Conservation (phyloP, 2,329 filamentous ascomycete species). For the Pseudogymnoascus sp. region DNA sequence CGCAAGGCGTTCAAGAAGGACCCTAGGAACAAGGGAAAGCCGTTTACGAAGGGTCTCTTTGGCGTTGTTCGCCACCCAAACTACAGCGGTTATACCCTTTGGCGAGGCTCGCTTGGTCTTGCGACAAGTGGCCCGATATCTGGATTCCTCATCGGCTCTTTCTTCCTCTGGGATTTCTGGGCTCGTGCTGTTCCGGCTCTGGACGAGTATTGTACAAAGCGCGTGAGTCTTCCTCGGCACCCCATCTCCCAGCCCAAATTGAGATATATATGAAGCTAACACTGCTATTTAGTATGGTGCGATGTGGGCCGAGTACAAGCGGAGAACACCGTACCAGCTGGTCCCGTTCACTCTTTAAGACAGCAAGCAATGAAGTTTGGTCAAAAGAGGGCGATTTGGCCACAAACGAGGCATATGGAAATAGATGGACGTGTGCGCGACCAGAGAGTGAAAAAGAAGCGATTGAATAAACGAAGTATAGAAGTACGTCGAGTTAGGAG, state of each 20-base stretch:
- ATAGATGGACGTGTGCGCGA: no score
- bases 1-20: constrained; percentile 44
- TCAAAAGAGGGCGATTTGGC: no score
- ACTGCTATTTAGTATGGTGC: constrained; percentile 31
- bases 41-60: constrained; percentile 43
- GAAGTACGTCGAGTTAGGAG: no score
- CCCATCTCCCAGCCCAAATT: no score
- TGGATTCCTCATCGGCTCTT: constrained; percentile 33
- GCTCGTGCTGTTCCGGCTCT: constrained; percentile 38
- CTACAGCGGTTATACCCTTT: constrained; percentile 45
- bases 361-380: no score
- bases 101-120: constrained; percentile 42
- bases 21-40: constrained; percentile 43
- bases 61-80: constrained; percentile 44
- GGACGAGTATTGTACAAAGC: constrained; percentile 40
- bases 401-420: no score
- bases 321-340: constrained; percentile 32
- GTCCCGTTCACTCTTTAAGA: constrained; percentile 22
- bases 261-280: no score
- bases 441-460: no score
- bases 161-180: constrained; percentile 39
- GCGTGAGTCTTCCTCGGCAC: constrained; percentile 24
- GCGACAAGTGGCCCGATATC: constrained; percentile 40
- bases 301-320: constrained; percentile 32
- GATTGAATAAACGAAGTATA: no score